Conservation (phyloP, 148 eudicot genomes). For the Arbutus unedo region DNA sequence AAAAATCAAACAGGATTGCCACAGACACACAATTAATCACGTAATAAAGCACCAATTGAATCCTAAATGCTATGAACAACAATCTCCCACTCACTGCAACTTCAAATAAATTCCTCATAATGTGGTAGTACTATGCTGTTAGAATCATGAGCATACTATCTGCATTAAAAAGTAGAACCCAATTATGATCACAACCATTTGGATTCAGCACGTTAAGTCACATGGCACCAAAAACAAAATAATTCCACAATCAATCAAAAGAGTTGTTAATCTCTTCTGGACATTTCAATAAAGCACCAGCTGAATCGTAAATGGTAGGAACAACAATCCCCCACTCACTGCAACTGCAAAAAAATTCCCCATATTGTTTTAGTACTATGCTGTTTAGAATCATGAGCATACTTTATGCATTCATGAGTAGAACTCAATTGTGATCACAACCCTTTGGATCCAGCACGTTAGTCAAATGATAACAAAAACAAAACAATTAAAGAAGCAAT, state of each 20-base stretch:
- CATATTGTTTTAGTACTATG: too few relatives aligned
- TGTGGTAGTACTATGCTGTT: too few relatives aligned
- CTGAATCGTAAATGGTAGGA: not conserved
- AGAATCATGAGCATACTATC: not conserved
- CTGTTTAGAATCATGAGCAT: not conserved
- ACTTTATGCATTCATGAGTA: too few relatives aligned
- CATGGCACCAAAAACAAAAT: too few relatives aligned
- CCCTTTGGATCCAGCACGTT: not conserved
- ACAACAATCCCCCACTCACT: not conserved
- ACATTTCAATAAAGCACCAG: not conserved
- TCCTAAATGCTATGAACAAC: not conserved
- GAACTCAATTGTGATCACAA: not conserved
- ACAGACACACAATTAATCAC: not conserved
- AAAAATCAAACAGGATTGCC: conserved; percentile 10
- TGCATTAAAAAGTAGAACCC: too few relatives aligned
- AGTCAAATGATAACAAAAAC: not conserved
- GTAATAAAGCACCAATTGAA: not conserved
- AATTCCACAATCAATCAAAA: too few relatives aligned
- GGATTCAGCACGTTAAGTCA: too few relatives aligned
- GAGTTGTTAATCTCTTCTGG: too few relatives aligned
- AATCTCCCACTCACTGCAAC: not conserved
- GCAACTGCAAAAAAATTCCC: not conserved
- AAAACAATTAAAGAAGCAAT: not conserved
- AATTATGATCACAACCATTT: too few relatives aligned
- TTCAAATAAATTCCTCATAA: not conserved